Evolutionary conservation across 1,139 yeast species (phyloP), one percentile per base, ranked within the genome.

Genomic region (Pichia sp.): DNA sequence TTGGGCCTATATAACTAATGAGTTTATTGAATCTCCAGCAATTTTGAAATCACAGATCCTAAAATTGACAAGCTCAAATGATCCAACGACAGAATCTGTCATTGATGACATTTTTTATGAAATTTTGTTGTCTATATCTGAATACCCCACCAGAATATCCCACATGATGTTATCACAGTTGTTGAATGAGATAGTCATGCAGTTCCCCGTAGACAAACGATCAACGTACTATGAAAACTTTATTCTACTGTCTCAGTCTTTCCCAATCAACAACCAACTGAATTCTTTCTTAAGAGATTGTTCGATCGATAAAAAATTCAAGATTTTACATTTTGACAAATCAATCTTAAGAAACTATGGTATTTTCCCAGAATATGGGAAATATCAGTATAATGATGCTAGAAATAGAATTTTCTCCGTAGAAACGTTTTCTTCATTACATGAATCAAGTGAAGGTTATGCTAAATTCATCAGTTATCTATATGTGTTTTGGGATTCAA

Each of bases 371-470:
- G 72, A 68, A 27, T 63, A 63, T 37, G 67, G 69, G 41, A 67
- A 67, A 43, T 59, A 50, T 37, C 56, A 58, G 34, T 61, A 53
- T 45, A 53, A 49, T 23, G 61, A 60, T 46, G 74, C 59, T 69
- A 75, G 55, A 45, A 47, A 52, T 64, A 72, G 48, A 60, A 69
- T 77, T 52, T 85, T 80, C 60, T 81, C 87, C 35, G 85, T 85
- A 49, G 79, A 76, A 55, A 79, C 85, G 50, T 88, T 68, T 64
- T 86, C 86, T 50, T 64, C 88, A 32, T 57, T 86, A n/a, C 77
- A 80, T 45, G 97, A 90, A 61, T 85, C 85, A 53, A 66, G 79
- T 16, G 92, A 83, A 59, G 98, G 97, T 1, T 92, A 77, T 62
- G 65, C 95, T 16, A 81, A 81, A 55, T 66, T 85, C 36, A 64